Evolutionary conservation across 164 flowering plant genomes (phyloP).

Genomic region (Akebia trifoliata): DNA sequence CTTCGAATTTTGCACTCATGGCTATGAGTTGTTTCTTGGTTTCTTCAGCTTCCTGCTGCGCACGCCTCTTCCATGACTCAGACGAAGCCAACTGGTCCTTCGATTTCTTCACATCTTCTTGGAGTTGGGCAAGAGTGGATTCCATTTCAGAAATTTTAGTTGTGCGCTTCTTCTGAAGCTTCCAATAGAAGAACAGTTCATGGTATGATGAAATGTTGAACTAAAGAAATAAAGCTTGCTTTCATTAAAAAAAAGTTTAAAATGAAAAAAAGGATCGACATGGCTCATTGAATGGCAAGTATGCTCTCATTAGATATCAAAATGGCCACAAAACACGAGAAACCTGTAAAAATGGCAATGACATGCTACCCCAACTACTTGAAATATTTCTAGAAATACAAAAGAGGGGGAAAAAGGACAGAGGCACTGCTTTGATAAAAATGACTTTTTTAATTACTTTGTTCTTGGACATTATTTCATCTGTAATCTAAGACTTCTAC

Average conservation of each 20-base stretch:
- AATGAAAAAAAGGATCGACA: no score
- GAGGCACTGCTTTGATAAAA: not conserved
- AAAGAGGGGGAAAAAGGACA: not conserved
- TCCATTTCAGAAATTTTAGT: slow-evolving; percentile 67
- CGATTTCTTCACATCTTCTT: slow-evolving; percentile 62
- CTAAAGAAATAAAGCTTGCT: no score
- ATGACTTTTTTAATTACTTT: not conserved
- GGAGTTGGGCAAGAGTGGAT: slow-evolving; percentile 55
- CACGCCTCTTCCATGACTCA: slow-evolving; percentile 52
- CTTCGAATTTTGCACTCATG: slow-evolving; percentile 53
- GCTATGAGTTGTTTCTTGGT: slow-evolving; percentile 50
- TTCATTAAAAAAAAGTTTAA: no score
- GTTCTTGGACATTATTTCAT: not conserved
- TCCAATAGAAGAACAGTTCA: slow-evolving; percentile 11
- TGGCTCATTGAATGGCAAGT: no score
- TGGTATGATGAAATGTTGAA: no score
- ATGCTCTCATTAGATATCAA: no score
- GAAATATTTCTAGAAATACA: no score
- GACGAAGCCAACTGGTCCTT: slow-evolving; percentile 58
- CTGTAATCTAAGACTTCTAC: no score
- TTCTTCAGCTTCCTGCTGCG: slow-evolving; percentile 73
- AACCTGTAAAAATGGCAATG: no score
- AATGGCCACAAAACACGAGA: no score
- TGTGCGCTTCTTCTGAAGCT: slow-evolving; percentile 62
- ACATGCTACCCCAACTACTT: no score